These are phyloP conservation scores for Platanthera zijinensis DNA, from an alignment of 106 monocot genomes.

Conservation along the genomic window DNA sequence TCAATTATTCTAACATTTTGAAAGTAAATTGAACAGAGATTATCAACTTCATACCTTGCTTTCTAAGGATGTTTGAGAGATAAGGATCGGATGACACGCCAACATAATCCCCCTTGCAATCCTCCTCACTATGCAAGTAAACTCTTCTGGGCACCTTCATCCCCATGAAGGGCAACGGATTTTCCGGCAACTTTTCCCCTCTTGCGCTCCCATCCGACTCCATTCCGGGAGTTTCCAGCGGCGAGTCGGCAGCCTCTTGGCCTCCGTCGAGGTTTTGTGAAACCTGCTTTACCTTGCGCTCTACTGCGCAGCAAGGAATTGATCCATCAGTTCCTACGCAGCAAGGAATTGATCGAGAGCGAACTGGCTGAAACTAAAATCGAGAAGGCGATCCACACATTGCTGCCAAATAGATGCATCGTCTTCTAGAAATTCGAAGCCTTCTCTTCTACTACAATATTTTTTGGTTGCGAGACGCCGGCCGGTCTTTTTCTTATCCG, in stretches of 20 bases:
- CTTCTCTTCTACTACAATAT: too few species aligned
- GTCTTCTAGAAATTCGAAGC: too few species aligned
- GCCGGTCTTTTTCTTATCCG: too few species aligned
- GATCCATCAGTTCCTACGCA: not conserved
- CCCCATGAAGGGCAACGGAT: constrained; percentile 32
- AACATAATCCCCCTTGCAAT: constrained; percentile 56
- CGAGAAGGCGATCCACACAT: too few species aligned
- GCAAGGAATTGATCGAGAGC: too few species aligned
- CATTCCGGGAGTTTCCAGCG: not conserved
- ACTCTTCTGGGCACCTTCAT: constrained; percentile 48
- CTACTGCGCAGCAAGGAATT: not conserved
- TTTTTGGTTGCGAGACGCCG: too few species aligned
- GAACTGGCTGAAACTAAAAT: too few species aligned
- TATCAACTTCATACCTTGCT: constrained; percentile 38
- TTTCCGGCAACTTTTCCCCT: not conserved
- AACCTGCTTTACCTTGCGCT: not conserved
- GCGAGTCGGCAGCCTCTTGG: not conserved
- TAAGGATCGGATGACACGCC: constrained; percentile 47
- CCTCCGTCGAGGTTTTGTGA: not conserved
- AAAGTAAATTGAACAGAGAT: not conserved
- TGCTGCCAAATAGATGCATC: too few species aligned
- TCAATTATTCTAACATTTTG: not conserved
- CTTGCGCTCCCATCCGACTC: not conserved
- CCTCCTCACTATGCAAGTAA: constrained; percentile 16
- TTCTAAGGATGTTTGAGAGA: constrained; percentile 50